These are phyloP conservation scores for Fusarium avenaceum DNA, from an alignment of 2,329 filamentous ascomycete species.

Conservation along the genomic window DNA sequence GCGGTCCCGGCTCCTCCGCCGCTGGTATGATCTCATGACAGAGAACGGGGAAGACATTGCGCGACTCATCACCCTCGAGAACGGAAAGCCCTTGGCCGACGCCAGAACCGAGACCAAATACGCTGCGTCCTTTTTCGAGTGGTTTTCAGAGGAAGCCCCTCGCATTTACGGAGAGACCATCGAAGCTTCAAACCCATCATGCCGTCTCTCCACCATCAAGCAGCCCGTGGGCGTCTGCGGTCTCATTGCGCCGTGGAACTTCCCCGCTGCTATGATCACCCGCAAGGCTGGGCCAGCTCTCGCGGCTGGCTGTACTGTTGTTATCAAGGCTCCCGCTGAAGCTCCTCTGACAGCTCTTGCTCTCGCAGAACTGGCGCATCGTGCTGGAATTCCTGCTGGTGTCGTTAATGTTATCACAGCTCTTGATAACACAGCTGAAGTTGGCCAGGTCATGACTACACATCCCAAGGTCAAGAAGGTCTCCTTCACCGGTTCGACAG, in stretches of 20 bases:
- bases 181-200: slow-evolving; percentile 69
- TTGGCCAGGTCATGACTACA: slow-evolving; percentile 71
- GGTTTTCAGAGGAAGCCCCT: slow-evolving; percentile 75
- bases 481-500: slow-evolving; percentile 76
- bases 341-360: slow-evolving; percentile 91
- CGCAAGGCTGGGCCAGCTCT: slow-evolving; percentile 66
- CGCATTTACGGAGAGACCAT: slow-evolving; percentile 62
- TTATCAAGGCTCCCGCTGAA: slow-evolving; percentile 88
- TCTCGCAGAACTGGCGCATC: slow-evolving; percentile 82
- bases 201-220: slow-evolving; percentile 59
- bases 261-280: slow-evolving; percentile 67
- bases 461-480: slow-evolving; percentile 71
- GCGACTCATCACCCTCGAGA: slow-evolving; percentile 77
- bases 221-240: slow-evolving; percentile 55
- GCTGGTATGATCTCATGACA: slow-evolving; percentile 76
- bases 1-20: slow-evolving; percentile 70
- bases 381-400: slow-evolving; percentile 87
- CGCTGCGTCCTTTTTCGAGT: slow-evolving; percentile 72
- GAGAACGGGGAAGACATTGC: slow-evolving; percentile 76
- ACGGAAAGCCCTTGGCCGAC: slow-evolving; percentile 76
- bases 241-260: slow-evolving; percentile 66
- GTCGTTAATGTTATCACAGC: slow-evolving; percentile 90
- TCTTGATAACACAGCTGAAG: slow-evolving; percentile 79
- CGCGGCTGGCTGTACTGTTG: slow-evolving; percentile 81
- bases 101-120: slow-evolving; percentile 70